Evolutionary conservation across 148 eudicot species (phyloP).

Genomic region (Pouteria glomerata): DNA sequence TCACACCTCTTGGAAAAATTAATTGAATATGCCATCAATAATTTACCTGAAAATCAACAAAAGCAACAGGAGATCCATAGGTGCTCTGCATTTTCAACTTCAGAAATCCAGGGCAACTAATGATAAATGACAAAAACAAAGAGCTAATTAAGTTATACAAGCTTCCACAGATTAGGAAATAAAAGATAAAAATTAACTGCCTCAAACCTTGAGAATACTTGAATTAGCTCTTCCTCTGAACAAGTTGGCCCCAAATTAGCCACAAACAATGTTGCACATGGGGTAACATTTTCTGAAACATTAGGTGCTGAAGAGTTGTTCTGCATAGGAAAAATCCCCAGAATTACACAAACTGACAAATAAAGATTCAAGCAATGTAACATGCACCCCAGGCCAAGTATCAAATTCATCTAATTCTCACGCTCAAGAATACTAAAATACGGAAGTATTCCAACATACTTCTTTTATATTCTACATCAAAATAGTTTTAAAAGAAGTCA

Average conservation of each 20-base stretch:
- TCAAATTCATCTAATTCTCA: too few species aligned
- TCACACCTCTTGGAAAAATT: background rate
- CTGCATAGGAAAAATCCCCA: conserved; percentile 16
- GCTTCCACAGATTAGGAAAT: background rate
- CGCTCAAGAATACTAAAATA: background rate
- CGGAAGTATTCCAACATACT: background rate
- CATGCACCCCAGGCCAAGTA: too few species aligned
- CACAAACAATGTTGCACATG: conserved; percentile 89
- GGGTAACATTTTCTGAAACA: conserved; percentile 40
- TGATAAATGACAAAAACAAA: conserved; percentile 14
- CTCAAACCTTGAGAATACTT: conserved; percentile 85
- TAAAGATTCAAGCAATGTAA: background rate
- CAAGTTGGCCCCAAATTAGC: conserved; percentile 70
- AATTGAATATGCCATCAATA: background rate
- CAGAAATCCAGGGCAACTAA: conserved; percentile 83
- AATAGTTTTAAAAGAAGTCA: too few species aligned
- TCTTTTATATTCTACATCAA: too few species aligned
- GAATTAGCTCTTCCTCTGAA: conserved; percentile 71
- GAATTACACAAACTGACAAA: background rate
- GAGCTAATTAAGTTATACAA: background rate
- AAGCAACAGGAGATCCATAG: conserved; percentile 87
- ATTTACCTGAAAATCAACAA: conserved; percentile 82
- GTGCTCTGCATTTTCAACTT: conserved; percentile 86
- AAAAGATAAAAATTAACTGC: too few species aligned
- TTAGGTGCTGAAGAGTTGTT: conserved; percentile 28